These are phyloP conservation scores for Wickerhamiella kurtzmanii DNA, from an alignment of 805 yeast genomes.

Conservation along the genomic window DNA sequence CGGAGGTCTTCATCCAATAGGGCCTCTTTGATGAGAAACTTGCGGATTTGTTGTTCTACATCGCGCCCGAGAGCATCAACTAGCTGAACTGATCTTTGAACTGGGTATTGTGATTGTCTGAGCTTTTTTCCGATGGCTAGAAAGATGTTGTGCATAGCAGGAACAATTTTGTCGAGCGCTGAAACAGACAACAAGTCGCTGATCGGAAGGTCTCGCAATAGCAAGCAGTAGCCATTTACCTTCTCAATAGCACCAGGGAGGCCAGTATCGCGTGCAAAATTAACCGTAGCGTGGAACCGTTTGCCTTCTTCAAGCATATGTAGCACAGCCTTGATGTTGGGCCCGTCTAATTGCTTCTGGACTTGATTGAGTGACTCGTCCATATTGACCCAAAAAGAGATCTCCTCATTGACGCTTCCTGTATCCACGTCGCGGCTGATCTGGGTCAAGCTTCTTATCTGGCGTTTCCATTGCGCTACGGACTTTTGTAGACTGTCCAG, in stretches of 20 bases:
- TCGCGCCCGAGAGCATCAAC: conserved; percentile 53
- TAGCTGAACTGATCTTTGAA: conserved; percentile 47
- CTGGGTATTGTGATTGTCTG: conserved; percentile 47
- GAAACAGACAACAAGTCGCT: conserved; percentile 40
- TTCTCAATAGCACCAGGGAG: conserved; percentile 39
- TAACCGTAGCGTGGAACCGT: conserved; percentile 65
- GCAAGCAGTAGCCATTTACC: conserved; percentile 44
- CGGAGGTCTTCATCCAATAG: conserved; percentile 27
- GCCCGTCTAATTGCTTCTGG: conserved; percentile 42
- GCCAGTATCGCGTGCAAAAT: conserved; percentile 60
- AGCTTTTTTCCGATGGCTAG: conserved; percentile 47
- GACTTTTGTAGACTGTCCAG: conserved; percentile 56
- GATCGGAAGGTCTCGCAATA: conserved; percentile 60
- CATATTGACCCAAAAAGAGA: conserved; percentile 64
- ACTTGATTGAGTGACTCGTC: conserved; percentile 46
- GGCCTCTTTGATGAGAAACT: conserved; percentile 28
- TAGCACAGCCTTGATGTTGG: conserved; percentile 43
- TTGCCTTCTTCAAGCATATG: conserved; percentile 54
- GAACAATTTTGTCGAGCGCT: conserved; percentile 33
- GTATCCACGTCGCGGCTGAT: conserved; percentile 39
- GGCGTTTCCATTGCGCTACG: conserved; percentile 63
- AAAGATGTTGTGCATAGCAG: conserved; percentile 37
- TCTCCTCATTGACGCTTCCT: conserved; percentile 54
- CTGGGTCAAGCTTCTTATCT: conserved; percentile 43
- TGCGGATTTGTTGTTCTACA: conserved; percentile 31